These are phyloP conservation scores for Takashimella koratensis DNA, from an alignment of 1,284 basidiomycete species.

Conservation along the genomic window DNA sequence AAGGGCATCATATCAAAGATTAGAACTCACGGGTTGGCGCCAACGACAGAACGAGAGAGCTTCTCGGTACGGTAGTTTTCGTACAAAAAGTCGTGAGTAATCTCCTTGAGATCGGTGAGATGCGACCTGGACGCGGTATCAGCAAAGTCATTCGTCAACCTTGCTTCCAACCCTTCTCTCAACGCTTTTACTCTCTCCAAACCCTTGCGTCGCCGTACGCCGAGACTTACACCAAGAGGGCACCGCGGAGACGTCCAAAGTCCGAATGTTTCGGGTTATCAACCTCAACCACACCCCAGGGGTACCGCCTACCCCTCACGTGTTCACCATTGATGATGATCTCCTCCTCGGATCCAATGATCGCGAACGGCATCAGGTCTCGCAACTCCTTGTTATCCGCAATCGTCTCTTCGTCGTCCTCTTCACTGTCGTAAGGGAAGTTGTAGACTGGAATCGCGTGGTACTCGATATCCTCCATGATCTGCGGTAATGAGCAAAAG, in stretches of 20 bases:
- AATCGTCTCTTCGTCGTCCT: conserved; percentile 98
- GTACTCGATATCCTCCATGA: conserved; percentile 99
- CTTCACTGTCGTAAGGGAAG: conserved; percentile 98
- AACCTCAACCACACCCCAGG: conserved; percentile 97
- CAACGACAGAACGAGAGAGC: conserved; percentile 83
- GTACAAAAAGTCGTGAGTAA: conserved; percentile 84
- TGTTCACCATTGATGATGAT: conserved; percentile 88
- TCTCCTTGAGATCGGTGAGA: conserved; percentile 81
- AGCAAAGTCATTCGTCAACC: neutral
- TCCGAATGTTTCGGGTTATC: conserved; percentile 99
- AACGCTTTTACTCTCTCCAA: neutral
- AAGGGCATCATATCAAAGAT: neutral
- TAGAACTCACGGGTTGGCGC: conserved; percentile 75
- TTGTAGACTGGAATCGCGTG: conserved; percentile 99
- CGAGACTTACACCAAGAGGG: conserved; percentile 70
- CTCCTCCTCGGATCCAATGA: conserved; percentile 96
- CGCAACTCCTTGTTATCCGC: conserved; percentile 94
- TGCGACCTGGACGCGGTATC: conserved; percentile 65
- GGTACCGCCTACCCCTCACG: conserved; percentile 87
- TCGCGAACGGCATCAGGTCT: conserved; percentile 88
- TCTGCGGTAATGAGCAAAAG: conserved; percentile 53
- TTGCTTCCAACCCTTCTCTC: neutral
- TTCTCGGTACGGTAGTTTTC: conserved; percentile 88
- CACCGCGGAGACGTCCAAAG: conserved; percentile 85
- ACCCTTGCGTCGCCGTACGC: conserved; percentile 4